Base-by-base conservation (phyloP, 2,329 filamentous ascomycete genomes). In the Beauveria varroae region DNA sequence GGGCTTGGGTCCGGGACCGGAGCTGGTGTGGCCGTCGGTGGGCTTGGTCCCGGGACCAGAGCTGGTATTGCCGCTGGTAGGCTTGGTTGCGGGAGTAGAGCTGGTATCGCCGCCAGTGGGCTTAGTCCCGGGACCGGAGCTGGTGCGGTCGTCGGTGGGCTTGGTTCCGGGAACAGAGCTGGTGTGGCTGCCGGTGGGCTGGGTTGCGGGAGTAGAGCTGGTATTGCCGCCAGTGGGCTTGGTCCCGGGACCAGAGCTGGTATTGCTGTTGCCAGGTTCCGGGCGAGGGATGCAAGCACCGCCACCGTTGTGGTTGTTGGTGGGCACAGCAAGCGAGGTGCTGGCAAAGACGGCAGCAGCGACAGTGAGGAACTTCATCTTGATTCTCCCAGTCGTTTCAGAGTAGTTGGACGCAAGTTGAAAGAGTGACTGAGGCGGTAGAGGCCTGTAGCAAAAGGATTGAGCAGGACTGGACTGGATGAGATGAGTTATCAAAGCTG, bases 281-380 rank as follows among this genome's bases (percentile, higher is more conserved):
- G 46, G 47, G 24, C 50, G 51, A 20, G 55, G 34, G 12, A 47
- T 22, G 41, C 55, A 54, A 24, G 49, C 43, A 55, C 47, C 50
- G 46, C 55, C 56, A 55, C 50, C 44, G 37, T 22, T 18, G 34
- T 54, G 46, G 44, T 58, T 51, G 40, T 57, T 49, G 46, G 63
- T 61, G 43, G 65, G 65, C 43, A 62, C 61, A 22, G 64, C 64
- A 37, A 64, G 56, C 40, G 61, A 26, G 24, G 50, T 59, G 28
- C 63, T 55, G 44, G 59, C 63, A 24, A 60, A 50, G 59, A 67
- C 41, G 18, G 64, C 46, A 22, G 63, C 51, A 22, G 63, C 64
- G 41, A 63, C 53, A 47, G 63, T 49, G 56, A 65, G 12, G 62
- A 65, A 61, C 65, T 65, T 65, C 65, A 67, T 67, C 49, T 57